Evolutionary conservation across 495 filamentous ascomycete species (phyloP), one percentile per base, ranked within the genome.

Genomic region (Staphylotrichum tortipilum): DNA sequence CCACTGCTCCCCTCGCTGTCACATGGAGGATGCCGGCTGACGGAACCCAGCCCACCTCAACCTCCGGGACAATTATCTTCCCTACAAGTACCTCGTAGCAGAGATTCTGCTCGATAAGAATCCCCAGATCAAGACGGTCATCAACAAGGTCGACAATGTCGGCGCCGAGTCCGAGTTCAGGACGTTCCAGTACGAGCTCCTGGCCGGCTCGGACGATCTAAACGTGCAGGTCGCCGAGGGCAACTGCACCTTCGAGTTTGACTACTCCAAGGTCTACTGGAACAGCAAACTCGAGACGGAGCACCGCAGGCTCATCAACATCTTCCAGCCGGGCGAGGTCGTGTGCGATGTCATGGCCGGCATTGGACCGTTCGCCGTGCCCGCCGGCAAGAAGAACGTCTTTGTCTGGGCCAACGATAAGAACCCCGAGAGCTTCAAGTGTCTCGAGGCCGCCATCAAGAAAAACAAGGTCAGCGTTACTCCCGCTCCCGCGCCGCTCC

Each of bases 321-420:
- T 84, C 46, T 98, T 97, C 70, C 68, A 78, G 34, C 77, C 80
- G 1, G 88, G 92, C 19, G 87, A 96, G 55, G 89, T 89, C 21
- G 86, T 97, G 7, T 88, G 84, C 71, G 92, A 99, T 65, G 86
- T 96, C 51, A 99, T 99, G 92, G 90, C 91, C 8, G 92, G 92
- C 28, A 86, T 99, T 36, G 92, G 92, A 1, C 92, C 92, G 1
- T 99, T 99, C 64, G 90, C 90, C 24, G 72, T 97, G 3, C 92
- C 92, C 0, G 90, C 92, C 1, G 92, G 86, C 22, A 91, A 84
- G 70, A 89, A 84, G 65, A 78, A 79, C 38, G 85, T 88, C n/a
- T 91, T 95, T 56, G 90, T 96, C 31, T 95, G 85, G 85, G 92
- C 89, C 10, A 97, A 97, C 63, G 92, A 99, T 61, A 79, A 96